Evolutionary conservation across 768 basidiomycete genomes (phyloP).

Genomic region (Leucocoprinus sp.): DNA sequence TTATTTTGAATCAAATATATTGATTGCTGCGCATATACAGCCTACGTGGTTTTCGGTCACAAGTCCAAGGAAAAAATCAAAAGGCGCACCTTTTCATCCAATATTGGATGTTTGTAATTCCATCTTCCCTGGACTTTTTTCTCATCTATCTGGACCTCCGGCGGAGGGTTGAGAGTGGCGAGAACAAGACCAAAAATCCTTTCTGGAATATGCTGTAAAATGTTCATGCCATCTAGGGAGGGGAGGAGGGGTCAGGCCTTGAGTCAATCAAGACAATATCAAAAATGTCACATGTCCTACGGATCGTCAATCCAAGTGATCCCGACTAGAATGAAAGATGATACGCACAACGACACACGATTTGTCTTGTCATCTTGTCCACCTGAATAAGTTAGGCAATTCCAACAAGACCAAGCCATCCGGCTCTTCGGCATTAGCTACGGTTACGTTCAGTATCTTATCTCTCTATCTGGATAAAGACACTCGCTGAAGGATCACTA

Average conservation of each 20-base stretch:
- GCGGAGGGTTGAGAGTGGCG: conserved; percentile 68
- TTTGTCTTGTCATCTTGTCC: conserved; percentile 40
- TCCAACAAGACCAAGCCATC: conserved; percentile 72
- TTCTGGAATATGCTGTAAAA: conserved; percentile 58
- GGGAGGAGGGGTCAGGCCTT: not conserved
- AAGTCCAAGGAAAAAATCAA: not conserved
- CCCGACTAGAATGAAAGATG: not conserved
- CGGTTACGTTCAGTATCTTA: not conserved
- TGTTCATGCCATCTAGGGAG: conserved; percentile 65
- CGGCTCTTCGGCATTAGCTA: conserved; percentile 64
- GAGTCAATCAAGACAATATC: not conserved
- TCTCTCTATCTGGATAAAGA: not conserved
- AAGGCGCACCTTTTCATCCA: conserved; percentile 38
- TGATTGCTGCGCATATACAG: conserved; percentile 44
- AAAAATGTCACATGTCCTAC: conserved; percentile 35
- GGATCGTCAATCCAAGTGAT: conserved; percentile 5
- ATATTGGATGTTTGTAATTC: conserved; percentile 62
- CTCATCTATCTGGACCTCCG: conserved; percentile 36
- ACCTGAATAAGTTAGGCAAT: conserved; percentile 34
- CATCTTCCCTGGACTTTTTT: conserved; percentile 39
- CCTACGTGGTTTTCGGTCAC: conserved; percentile 23
- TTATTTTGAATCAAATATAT: conserved; percentile 54
- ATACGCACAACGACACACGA: conserved; percentile 51
- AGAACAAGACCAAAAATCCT: conserved; percentile 51
- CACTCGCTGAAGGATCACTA: conserved; percentile 47